Evolutionary conservation across 1,284 basidiomycete genomes (phyloP), one percentile per base, ranked within the genome.

Genomic region (Neonothopanus nambi): DNA sequence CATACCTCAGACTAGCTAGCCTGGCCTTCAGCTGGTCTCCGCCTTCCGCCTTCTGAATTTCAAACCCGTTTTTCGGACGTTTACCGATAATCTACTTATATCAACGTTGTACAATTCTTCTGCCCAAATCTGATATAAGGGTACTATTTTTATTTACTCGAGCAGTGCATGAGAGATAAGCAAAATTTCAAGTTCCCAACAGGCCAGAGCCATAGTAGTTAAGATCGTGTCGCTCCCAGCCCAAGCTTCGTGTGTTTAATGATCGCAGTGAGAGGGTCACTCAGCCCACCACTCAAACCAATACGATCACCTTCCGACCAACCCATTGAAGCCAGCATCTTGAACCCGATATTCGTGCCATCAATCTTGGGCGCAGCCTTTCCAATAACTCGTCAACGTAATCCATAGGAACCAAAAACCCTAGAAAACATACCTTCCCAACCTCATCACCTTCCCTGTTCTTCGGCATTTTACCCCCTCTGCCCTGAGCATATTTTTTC

Each of bases 191-290:
- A 28, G 26, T 28, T 5, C n/a, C n/a, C n/a, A n/a, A n/a, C n/a
- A n/a, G n/a, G n/a, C n/a, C n/a, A n/a, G n/a, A n/a, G n/a, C 40
- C 26, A 11, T 28, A 5, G 26, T 11, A 28, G 26, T 28, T 28
- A 28, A 5, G 26, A 52, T 11, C 38, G 44, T 11, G 56, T 77
- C 7, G 86, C 87, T 20, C 88, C 88, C 56, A 91, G 66, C 0
- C 89, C 89, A 17, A 88, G 69, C 67, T 87, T 90, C 15, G 87
- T 82, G 58, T 78, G 79, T 71, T 91, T 91, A 66, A 90, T 85
- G 48, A 89, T 77, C 15, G 87, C 89, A 0, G 79, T 81, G 44
- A 91, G 65, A 7, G 89, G 89, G 6, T 68, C 79, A n/a, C 85
- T 81, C 44, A 91, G 65, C 0, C 81, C 83, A 7, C 79, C 82